A percentile compares a stretch with the other conserved stretches of the same genome.
phyloP scores from a whole-genome alignment of 192 early-diverging fungal genomes.

The Polychytrium aggregatum region DNA sequence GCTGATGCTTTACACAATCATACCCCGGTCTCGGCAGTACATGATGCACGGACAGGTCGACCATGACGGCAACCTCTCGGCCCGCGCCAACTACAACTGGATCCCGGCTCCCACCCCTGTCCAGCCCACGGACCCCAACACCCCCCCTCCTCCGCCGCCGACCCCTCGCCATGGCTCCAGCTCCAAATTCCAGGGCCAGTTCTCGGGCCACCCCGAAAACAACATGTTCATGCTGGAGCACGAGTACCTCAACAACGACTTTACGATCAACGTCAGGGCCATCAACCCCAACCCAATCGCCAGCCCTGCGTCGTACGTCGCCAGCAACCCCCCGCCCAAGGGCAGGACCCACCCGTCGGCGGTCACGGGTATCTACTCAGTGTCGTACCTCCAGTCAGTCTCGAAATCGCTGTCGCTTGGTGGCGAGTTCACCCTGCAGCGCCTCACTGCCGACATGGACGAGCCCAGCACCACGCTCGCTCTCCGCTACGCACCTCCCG shows the following conservation, averaged over 20 bases:
- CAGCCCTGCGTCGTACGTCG: too few relatives aligned
- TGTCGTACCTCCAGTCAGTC: constrained; percentile 85
- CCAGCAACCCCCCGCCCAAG: too few relatives aligned
- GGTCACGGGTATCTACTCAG: constrained; percentile 77
- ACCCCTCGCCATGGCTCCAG: constrained; percentile 16
- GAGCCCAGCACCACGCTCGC: constrained; percentile 59
- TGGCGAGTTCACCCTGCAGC: constrained; percentile 72
- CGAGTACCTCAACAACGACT: constrained; percentile 85
- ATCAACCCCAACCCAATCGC: constrained; percentile 91
- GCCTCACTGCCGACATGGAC: constrained; percentile 67
- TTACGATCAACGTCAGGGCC: constrained; percentile 79
- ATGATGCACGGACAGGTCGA: constrained; percentile 92
- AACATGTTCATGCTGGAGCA: constrained; percentile 87
- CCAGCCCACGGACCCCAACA: constrained; percentile 17
- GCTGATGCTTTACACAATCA: too few relatives aligned
- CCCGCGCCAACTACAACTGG: constrained; percentile 73
- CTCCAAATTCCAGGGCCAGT: constrained; percentile 38
- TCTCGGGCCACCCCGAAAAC: constrained; percentile 64
- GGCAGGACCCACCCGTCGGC: constrained; percentile 10
- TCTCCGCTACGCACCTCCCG: constrained; percentile 27
- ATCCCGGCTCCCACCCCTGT: constrained; percentile 32
- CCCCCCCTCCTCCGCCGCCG: constrained; percentile 15
- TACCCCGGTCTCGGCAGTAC: too few relatives aligned
- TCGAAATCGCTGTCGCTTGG: constrained; percentile 73
- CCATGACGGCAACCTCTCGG: constrained; percentile 78